Percentiles rank a stretch among this genome's conserved stretches.
phyloP scores from a whole-genome alignment of 306 rosid species.

The Gleditsia sinensis region DNA sequence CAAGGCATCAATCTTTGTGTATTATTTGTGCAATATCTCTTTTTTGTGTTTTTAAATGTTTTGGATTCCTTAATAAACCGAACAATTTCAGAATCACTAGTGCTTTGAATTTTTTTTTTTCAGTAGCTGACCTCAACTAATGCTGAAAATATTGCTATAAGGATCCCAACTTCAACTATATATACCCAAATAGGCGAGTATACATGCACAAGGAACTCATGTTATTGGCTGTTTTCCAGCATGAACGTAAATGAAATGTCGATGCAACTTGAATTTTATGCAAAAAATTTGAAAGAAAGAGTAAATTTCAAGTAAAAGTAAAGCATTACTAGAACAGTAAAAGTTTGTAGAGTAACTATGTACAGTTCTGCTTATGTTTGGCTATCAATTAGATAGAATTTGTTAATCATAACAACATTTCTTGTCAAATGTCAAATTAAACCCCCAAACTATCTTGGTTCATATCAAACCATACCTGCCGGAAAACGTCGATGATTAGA shows the following conservation, averaged over 20 bases:
- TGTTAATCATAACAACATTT: slow-evolving; percentile 46
- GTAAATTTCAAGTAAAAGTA: slow-evolving; percentile 1
- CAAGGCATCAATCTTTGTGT: slow-evolving; percentile 25
- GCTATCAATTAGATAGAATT: slow-evolving; percentile 27
- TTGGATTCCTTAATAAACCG: slow-evolving; percentile 16
- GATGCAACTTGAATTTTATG: slow-evolving; percentile 25
- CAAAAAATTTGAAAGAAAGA: slow-evolving; percentile 11
- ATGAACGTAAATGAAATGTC: background rate
- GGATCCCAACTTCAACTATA: slow-evolving; percentile 8
- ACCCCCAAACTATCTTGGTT: slow-evolving; percentile 42
- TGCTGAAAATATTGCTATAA: slow-evolving; percentile 1
- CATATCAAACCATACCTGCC: slow-evolving; percentile 83
- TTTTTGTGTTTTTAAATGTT: background rate
- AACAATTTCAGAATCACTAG: background rate
- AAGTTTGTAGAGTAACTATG: slow-evolving; percentile 14
- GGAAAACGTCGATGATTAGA: slow-evolving; percentile 75
- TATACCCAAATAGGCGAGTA: background rate
- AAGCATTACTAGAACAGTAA: slow-evolving; percentile 20
- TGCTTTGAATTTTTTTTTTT: slow-evolving; percentile 15
- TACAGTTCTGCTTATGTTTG: slow-evolving; percentile 27
- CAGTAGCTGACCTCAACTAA: background rate
- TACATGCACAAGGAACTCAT: slow-evolving; percentile 22
- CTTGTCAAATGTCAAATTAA: slow-evolving; percentile 39
- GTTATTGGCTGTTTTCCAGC: background rate
- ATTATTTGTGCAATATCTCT: background rate